A percentile compares a stretch with the other conserved stretches of the same genome.
Evolutionary conservation across 225 moss, liverwort and hornwort genomes (phyloP).

Genomic region (Asterella californica): DNA sequence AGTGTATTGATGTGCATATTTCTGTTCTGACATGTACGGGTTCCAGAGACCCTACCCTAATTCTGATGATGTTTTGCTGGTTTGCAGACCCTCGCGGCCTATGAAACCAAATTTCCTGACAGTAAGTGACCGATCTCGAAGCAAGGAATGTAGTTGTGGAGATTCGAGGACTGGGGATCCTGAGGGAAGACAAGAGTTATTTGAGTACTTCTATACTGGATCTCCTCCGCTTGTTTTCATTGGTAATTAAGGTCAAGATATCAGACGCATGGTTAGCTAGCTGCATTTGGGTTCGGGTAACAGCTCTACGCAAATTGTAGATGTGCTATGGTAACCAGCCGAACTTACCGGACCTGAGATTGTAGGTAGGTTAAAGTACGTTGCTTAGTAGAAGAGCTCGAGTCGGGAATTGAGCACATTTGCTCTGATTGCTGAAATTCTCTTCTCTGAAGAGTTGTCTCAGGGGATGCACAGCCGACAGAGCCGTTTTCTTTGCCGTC

Average conservation of each 20-base stretch:
- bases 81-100: conserved; percentile 64
- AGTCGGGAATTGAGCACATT: background rate
- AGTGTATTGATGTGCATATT: too few relatives aligned
- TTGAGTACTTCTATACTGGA: background rate
- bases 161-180: background rate
- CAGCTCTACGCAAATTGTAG: conserved; percentile 6
- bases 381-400: conserved; percentile 5
- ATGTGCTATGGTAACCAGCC: conserved; percentile 5
- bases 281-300: conserved; percentile 10
- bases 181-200: background rate
- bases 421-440: background rate
- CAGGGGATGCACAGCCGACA: background rate
- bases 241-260: conserved; percentile 10
- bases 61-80: background rate
- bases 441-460: background rate
- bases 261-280: background rate
- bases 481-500: background rate
- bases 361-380: conserved; percentile 4
- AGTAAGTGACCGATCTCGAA: conserved; percentile 45
- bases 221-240: conserved; percentile 11
- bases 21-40: too few relatives aligned
- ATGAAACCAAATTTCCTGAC: conserved; percentile 93
- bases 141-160: background rate
- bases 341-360: conserved; percentile 7
- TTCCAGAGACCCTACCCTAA: too few relatives aligned